phyloP scores from a whole-genome alignment of 2,329 filamentous ascomycete genomes.

The Nakataea oryzae region DNA sequence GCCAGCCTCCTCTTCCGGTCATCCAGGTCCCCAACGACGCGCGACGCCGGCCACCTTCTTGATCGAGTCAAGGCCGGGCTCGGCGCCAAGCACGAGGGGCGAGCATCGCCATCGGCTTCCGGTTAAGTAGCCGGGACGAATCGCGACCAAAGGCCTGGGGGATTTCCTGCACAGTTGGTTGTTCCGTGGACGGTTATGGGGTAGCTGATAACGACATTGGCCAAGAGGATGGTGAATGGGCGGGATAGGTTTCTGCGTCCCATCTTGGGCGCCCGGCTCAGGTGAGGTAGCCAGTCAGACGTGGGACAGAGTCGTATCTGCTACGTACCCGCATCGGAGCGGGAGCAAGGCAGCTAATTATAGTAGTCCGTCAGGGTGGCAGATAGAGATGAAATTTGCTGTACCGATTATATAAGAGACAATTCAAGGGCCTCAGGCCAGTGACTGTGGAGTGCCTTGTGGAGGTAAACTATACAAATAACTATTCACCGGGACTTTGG shows the following conservation, averaged over 20 bases:
- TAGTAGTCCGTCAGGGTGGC: neutral
- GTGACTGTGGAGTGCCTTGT: no score
- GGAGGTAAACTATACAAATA: no score
- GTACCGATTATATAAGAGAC: no score
- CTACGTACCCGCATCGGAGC: no score
- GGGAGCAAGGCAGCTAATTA: neutral
- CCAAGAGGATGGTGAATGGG: neutral
- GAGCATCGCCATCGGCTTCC: neutral
- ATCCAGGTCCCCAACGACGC: no score
- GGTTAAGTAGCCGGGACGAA: neutral
- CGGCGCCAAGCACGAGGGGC: neutral
- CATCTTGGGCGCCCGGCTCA: neutral
- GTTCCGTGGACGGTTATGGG: no score
- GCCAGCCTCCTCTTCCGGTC: neutral
- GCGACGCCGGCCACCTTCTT: neutral
- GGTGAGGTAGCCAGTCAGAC: neutral
- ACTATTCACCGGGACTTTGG: no score
- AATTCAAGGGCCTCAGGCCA: no score
- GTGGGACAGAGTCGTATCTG: neutral
- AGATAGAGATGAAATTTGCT: neutral
- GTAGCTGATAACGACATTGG: neutral
- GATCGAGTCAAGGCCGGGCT: neutral
- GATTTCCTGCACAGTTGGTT: no score
- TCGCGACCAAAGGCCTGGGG: no score
- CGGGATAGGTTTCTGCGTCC: neutral